A percentile compares a stretch with the other conserved stretches of the same genome.
phyloP scores from a whole-genome alignment of 805 yeast genomes.

The Suhomyces prunicola region DNA sequence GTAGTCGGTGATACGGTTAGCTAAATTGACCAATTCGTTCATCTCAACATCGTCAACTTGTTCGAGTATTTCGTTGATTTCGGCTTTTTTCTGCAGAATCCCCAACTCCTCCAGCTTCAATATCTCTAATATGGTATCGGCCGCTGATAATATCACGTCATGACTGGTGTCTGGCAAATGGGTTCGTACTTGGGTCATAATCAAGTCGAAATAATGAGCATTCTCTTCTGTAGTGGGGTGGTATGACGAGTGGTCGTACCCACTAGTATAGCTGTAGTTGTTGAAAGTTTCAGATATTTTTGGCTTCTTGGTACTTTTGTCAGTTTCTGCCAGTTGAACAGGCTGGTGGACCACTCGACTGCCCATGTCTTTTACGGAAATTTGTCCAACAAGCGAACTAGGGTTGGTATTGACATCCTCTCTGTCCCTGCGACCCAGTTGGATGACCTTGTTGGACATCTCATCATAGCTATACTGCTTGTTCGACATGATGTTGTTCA shows the following conservation, averaged over 20 bases:
- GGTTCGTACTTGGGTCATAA: conserved; percentile 57
- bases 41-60: conserved; percentile 42
- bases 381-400: conserved; percentile 64
- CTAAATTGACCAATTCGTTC: conserved; percentile 43
- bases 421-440: conserved; percentile 31
- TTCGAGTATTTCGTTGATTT: conserved; percentile 48
- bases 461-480: conserved; percentile 57
- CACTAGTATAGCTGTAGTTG: conserved; percentile 9
- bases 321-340: conserved; percentile 1
- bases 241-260: conserved; percentile 53
- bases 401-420: conserved; percentile 61
- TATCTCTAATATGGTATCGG: conserved; percentile 59
- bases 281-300: conserved; percentile 9
- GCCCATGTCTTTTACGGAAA: conserved; percentile 73
- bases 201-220: conserved; percentile 47
- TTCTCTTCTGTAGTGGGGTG: conserved; percentile 59
- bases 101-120: conserved; percentile 46
- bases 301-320: background rate
- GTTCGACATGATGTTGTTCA: conserved; percentile 4
- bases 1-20: conserved; percentile 52
- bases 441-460: conserved; percentile 73
- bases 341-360: conserved; percentile 25
- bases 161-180: conserved; percentile 75
- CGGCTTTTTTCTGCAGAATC: conserved; percentile 45
- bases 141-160: conserved; percentile 65